Evolutionary conservation across 495 filamentous ascomycete species (phyloP).

Genomic region (Penicillium coprophilum): DNA sequence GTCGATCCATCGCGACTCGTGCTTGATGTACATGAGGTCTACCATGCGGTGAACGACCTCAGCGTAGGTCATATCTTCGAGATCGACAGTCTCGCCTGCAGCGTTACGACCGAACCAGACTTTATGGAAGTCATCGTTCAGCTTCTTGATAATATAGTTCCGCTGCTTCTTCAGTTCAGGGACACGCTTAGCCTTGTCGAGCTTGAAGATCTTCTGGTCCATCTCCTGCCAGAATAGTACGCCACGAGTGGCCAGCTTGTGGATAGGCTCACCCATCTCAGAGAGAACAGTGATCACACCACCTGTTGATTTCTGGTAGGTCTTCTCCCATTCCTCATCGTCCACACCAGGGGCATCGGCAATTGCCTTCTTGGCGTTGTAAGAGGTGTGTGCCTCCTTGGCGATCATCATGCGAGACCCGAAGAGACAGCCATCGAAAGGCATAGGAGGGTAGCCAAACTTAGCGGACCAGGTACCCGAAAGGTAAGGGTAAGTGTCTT

Average conservation of each 20-base stretch:
- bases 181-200: constrained; percentile 91
- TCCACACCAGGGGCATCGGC: constrained; percentile 85
- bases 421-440: constrained; percentile 50
- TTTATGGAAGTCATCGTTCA: constrained; percentile 98
- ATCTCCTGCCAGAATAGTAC: constrained; percentile 97
- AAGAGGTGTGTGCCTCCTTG: constrained; percentile 84
- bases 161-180: constrained; percentile 89
- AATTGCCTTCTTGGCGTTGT: constrained; percentile 92
- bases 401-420: constrained; percentile 53
- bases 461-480: constrained; percentile 44
- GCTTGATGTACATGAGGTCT: constrained; percentile 92
- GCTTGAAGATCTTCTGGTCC: constrained; percentile 94
- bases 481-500: constrained; percentile 50
- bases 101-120: constrained; percentile 96
- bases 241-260: constrained; percentile 94
- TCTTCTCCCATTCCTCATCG: constrained; percentile 92
- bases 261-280: constrained; percentile 99
- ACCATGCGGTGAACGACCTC: constrained; percentile 94
- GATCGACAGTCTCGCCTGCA: constrained; percentile 72
- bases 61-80: constrained; percentile 97
- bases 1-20: constrained; percentile 94
- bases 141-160: constrained; percentile 94
- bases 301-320: constrained; percentile 87
- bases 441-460: constrained; percentile 46
- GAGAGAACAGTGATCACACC: constrained; percentile 96